Evolutionary conservation across 441 rosid genomes (phyloP), one percentile per base, ranked within the genome.

Genomic region (Pelargonium myrrhifolium): DNA sequence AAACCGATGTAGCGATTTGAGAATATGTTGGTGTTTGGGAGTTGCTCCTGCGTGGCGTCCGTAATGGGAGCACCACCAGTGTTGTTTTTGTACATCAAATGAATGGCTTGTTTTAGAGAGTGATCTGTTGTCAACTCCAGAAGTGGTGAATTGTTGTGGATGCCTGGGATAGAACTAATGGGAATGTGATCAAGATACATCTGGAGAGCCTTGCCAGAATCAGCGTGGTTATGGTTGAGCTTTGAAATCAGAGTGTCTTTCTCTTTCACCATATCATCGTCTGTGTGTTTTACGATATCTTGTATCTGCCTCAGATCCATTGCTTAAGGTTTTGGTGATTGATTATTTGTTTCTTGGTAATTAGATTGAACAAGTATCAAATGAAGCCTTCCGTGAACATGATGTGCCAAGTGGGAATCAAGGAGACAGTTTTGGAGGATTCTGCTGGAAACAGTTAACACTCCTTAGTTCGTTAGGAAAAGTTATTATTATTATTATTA

Each of bases 61-160:
- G 79, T 69, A 67, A 85, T 82, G 7, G 81, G 80, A 65, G 86
- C 88, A 62, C 81, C 85, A 17, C 17, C 72, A 53, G 72, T 69
- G 65, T 80, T 74, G 58, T 72, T 72, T 71, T 80, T 67, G 43
- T 75, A 75, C 78, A 84, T 62, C 53, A 79, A 62, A 8, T 67
- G 71, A 26, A 75, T 76, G 14, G 82, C 79, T 56, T 82, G 83
- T 51, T 72, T 68, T 15, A 82, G 74, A n/a, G 26, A 53, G 31
- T 80, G 75, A 55, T 77, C 82, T 26, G 72, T 59, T 71, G 68
- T 74, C 70, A 84, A 26, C 22, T 78, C 82, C 80, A 77, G 63
- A 39, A 74, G 80, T 70, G n/a, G n/a, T n/a, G n/a, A n/a, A n/a
- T n/a, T n/a, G n/a, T n/a, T n/a, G n/a, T n/a, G n/a, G 35, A 82